A percentile compares a stretch with the other conserved stretches of the same genome.
These are phyloP conservation scores for Strigomonas culicis DNA, from an alignment of 208 protist genomes.

Conservation along the genomic window DNA sequence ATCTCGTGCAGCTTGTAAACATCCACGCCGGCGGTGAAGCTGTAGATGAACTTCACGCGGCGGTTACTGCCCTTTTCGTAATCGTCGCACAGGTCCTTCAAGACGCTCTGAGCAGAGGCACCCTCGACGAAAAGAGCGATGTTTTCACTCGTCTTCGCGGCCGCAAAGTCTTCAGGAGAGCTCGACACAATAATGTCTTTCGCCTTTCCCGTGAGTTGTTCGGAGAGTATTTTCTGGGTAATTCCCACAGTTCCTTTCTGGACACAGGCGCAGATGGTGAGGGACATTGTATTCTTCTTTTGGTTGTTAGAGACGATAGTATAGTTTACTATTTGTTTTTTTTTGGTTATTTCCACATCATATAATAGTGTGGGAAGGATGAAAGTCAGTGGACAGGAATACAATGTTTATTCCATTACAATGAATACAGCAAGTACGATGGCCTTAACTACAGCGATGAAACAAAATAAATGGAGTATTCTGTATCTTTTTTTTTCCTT, in stretches of 20 bases:
- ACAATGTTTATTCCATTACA: no score
- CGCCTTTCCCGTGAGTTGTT: constrained; percentile 3
- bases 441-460: no score
- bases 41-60: constrained; percentile 75
- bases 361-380: no score
- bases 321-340: not conserved
- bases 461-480: no score
- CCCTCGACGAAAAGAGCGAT: constrained; percentile 27
- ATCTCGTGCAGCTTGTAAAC: constrained; percentile 46
- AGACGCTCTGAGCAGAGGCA: constrained; percentile 23
- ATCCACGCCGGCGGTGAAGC: constrained; percentile 67
- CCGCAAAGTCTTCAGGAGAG: constrained; percentile 24
- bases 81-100: constrained; percentile 73
- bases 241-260: constrained; percentile 11
- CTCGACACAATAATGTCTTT: constrained; percentile 24
- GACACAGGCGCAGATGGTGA: constrained; percentile 27
- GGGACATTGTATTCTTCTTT: constrained; percentile 17
- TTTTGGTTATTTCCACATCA: no score
- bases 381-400: no score
- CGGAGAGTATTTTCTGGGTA: constrained; percentile 12
- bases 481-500: no score
- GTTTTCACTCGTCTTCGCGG: constrained; percentile 19
- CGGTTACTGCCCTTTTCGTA: constrained; percentile 25
- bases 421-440: no score
- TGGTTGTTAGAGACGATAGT: not conserved